A percentile compares a stretch with the other conserved stretches of the same genome.
Evolutionary conservation across 2,329 filamentous ascomycete species (phyloP).

Genomic region (Neopestalotiopsis sp.): DNA sequence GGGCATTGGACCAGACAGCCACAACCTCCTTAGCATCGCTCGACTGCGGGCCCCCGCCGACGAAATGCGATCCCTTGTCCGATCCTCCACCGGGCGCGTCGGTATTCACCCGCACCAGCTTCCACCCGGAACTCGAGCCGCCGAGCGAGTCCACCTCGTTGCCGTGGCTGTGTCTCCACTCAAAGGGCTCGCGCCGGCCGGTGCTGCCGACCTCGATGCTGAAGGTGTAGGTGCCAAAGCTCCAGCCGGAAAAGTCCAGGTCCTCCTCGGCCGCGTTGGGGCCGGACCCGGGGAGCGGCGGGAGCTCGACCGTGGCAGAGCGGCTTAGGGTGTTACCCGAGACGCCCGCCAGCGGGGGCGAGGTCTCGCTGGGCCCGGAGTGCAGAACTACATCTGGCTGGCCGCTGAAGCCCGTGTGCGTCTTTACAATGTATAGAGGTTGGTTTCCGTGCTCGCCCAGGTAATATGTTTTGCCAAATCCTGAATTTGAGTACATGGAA

Average conservation of each 20-base stretch:
- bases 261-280: not conserved
- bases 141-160: conserved; percentile 27
- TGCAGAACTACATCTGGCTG: conserved; percentile 28
- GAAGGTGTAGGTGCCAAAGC: conserved; percentile 20
- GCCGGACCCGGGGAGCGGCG: conserved; percentile 9
- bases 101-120: conserved; percentile 29
- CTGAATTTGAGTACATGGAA: not conserved
- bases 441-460: conserved; percentile 27
- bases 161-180: conserved; percentile 32
- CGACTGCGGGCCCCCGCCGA: conserved; percentile 17
- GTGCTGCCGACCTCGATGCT: conserved; percentile 25
- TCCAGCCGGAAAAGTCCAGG: conserved; percentile 10
- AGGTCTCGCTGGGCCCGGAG: conserved; percentile 23
- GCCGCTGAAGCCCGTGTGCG: conserved; percentile 25
- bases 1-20: conserved; percentile 27
- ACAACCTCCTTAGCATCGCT: conserved; percentile 33
- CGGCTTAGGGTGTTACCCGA: not conserved
- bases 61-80: conserved; percentile 17
- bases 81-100: conserved; percentile 14
- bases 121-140: conserved; percentile 26
- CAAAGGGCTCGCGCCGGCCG: conserved; percentile 29
- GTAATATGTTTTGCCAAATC: conserved; percentile 23
- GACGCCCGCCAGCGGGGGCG: conserved; percentile 26
- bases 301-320: conserved; percentile 10
- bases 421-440: conserved; percentile 27